Base-by-base conservation (phyloP, 176 grass and related monocot species). In the Puya raimondii region DNA sequence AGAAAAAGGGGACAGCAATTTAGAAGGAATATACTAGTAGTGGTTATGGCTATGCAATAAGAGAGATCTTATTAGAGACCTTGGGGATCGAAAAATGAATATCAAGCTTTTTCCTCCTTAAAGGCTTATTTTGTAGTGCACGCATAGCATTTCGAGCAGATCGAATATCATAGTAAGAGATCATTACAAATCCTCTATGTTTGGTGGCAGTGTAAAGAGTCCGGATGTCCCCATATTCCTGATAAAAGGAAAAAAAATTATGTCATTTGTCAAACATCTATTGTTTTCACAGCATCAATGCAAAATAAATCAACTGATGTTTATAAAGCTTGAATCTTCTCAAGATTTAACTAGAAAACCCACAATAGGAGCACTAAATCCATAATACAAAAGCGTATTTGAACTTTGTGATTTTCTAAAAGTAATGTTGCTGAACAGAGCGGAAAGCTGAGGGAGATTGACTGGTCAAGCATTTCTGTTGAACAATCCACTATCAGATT, bases 21-120 rank as follows among this genome's bases (percentile, higher is more conserved):
- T 73, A 14, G 52, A 85, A 42, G 42, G 3, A 1, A 76, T 75
- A n/a, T 59, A 72, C 50, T n/a, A 23, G 26, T 50, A 11, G 49
- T 59, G 9, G 47, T 18, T 25, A 9, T 47, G 59, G 29, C 0
- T 10, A 12, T 12, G 63, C 12, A 52, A 22, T 5, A 22, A 26
- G 72, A 67, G 14, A 63, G 64, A 82, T 70, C 23, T 49, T n/a
- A 0, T 2, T 12, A 70, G 47, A 71, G 71, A 86, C 79, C 79
- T 82, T 86, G 17, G 84, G 84, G 72, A 86, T 86, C 17, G 84
- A 86, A 33, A 82, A 86, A 73, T 86, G 84, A 51, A 86, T 82
- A 48, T 86, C 84, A 54, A 86, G 79, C 54, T 82, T 86, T 51
- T 79, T 86, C 18, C 84, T 78, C 64, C 75, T 78, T 33, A 86